Percentiles rank a stretch among this genome's conserved stretches.
These are phyloP conservation scores for Echium plantagineum DNA, from an alignment of 257 asterid genomes.

Conservation along the genomic window DNA sequence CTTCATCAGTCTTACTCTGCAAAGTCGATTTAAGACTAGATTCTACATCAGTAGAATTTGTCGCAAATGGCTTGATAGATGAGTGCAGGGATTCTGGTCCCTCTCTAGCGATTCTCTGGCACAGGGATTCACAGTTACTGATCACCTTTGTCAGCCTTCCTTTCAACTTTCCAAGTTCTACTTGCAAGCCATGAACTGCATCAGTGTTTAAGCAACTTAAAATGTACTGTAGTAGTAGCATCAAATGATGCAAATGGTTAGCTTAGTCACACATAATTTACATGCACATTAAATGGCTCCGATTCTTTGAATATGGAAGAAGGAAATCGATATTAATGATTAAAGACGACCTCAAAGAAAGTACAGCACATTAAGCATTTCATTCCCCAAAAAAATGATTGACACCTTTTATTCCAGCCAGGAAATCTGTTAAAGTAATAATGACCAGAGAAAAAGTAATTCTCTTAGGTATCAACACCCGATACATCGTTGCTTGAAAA, in stretches of 20 bases:
- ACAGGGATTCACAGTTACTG: constrained; percentile 83
- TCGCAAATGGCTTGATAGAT: constrained; percentile 49
- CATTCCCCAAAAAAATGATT: too few relatives aligned
- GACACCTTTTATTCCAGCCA: too few relatives aligned
- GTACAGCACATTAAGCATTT: neutral
- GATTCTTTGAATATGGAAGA: too few relatives aligned
- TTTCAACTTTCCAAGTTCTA: constrained; percentile 85
- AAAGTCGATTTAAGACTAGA: too few relatives aligned
- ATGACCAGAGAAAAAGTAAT: too few relatives aligned
- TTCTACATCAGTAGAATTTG: constrained; percentile 24
- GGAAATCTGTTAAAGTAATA: too few relatives aligned
- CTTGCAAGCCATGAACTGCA: constrained; percentile 77
- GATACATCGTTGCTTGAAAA: neutral
- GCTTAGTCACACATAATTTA: neutral
- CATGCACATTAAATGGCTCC: too few relatives aligned
- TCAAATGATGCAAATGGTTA: neutral
- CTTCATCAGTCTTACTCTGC: constrained; percentile 3
- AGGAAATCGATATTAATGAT: too few relatives aligned
- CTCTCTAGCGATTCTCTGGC: constrained; percentile 66
- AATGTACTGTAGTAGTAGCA: neutral
- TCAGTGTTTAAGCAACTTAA: constrained; percentile 12
- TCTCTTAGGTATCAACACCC: neutral
- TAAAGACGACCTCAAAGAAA: too few relatives aligned
- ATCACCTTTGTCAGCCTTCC: constrained; percentile 90
- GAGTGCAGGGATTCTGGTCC: constrained; percentile 78